Base-by-base conservation (phyloP, 257 asterid species). In the Cinchona pubescens region DNA sequence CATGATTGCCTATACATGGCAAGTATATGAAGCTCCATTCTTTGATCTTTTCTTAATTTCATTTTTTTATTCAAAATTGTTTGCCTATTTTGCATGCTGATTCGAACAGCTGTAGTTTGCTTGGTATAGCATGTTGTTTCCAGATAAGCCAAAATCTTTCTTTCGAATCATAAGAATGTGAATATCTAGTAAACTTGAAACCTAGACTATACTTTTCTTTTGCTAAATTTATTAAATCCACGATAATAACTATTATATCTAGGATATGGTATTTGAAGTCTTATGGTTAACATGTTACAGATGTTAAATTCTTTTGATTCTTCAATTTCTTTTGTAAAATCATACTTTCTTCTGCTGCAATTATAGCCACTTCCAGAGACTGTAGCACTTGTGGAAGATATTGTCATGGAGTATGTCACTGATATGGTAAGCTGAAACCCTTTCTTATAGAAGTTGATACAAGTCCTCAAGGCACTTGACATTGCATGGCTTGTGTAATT, bases 291-390 rank as follows among this genome's bases (percentile, higher is more conserved):
- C 27, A n/a, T 48, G 58, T 70, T 30, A 9, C 0, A 32, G 7
- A 18, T 46, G 29, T 35, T n/a, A 45, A 66, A 30, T 21, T 21
- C 15, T 55, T 63, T 58, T 63, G n/a, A 14, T n/a, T 19, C 13
- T n/a, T 12, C 8, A 7, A 43, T 69, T 21, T 35, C 74, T 75
- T 73, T 18, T 67, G 34, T 75, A 69, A 55, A 59, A 62, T 68
- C 76, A 46, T 30, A 73, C 51, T 32, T 19, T 27, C 27, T 75
- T 48, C 34, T 76, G 63, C 29, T 84, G 82, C 45, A 45, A 61
- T 74, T 37, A 23, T 90, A 94, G 98, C 98, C 97, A 30, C 93
- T 90, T 81, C 97, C 97, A 2, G 99, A 94, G 84, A 92, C 99
- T 18, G 91, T 92, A 58, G 71, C 95, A 14, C 96, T 94, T 55